A percentile compares a stretch with the other conserved stretches of the same genome.
Conservation (phyloP, 2,329 filamentous ascomycete species). For the Ceratocystis lukuohia region DNA sequence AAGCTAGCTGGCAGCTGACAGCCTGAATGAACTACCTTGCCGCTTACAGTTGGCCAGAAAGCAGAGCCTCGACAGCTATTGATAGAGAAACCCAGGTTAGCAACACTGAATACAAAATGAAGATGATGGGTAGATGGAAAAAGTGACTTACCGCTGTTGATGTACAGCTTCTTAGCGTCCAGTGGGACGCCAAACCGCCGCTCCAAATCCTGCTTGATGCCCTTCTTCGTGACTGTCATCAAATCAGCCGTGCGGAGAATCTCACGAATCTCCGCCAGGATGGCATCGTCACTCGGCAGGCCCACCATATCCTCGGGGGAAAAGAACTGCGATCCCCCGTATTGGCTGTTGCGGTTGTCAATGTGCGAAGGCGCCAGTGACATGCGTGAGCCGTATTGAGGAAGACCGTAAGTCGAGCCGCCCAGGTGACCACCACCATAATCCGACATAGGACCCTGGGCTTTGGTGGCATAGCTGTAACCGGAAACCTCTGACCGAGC, state of each 20-base stretch:
- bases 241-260: slow-evolving; percentile 83
- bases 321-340: slow-evolving; percentile 46
- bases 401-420: slow-evolving; percentile 21
- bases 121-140: not conserved
- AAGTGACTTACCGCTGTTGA: slow-evolving; percentile 64
- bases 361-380: slow-evolving; percentile 67
- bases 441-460: slow-evolving; percentile 49
- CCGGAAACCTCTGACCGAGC: slow-evolving; percentile 79
- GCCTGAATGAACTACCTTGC: too few species aligned
- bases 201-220: slow-evolving; percentile 87
- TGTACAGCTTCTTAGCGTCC: slow-evolving; percentile 81
- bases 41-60: slow-evolving; percentile 59
- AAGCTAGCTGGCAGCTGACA: not conserved
- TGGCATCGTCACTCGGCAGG: slow-evolving; percentile 74
- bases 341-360: slow-evolving; percentile 46
- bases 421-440: slow-evolving; percentile 50
- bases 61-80: slow-evolving; percentile 58
- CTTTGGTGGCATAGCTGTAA: slow-evolving; percentile 86
- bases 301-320: slow-evolving; percentile 55
- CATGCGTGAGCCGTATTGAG: slow-evolving; percentile 49
- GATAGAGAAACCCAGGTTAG: not conserved
- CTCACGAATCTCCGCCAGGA: slow-evolving; percentile 86
- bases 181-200: slow-evolving; percentile 74
- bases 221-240: slow-evolving; percentile 98
- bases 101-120: not conserved